Base-by-base conservation (phyloP, 345 rosid species). In the Toxicodendron radicans region DNA sequence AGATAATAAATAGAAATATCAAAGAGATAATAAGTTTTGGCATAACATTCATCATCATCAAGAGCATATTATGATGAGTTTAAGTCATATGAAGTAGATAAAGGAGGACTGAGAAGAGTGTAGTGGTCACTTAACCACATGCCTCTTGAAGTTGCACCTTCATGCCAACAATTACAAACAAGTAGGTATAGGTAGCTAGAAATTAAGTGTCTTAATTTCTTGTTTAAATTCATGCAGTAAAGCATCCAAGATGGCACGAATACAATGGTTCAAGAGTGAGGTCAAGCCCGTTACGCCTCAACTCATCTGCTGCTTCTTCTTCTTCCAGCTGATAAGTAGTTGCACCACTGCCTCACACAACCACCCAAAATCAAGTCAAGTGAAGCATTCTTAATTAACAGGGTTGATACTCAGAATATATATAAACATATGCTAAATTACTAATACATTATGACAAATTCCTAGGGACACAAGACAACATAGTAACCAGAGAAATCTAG, bases 281-380 rank as follows among this genome's bases (percentile, higher is more conserved):
- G 45, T 87, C 91, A 7, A 91, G 93, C 62, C 86, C 89, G 57
- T 86, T 89, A 82, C 90, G 86, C 83, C 93, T 84, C 75, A 73
- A 77, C 27, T 84, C 92, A 72, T 79, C 73, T 51, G 80, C 79
- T 75, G 81, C 73, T 56, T 79, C 79, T 70, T 77, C 91, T 79
- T 86, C 91, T 38, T 38, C 43, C 7, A 6, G 9, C 81, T 89
- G 90, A 78, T 81, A 89, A 72, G 43, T 9, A 38, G 43, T 38
- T 5, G 72, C 67, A 45, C 89, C 86, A 61, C 93, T 87, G 85
- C 86, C 85, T 54, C 70, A 59, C 4, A 75, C 43, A 70, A 14
- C 21, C 35, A 43, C 43, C 8, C 23, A n/a, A 32, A 18, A 58
- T 57, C 64, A 75, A 58, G 49, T 43, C 23, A 65, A 13, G 23